phyloP scores from a whole-genome alignment of 1,284 basidiomycete genomes.

The Heliocybe sulcata region DNA sequence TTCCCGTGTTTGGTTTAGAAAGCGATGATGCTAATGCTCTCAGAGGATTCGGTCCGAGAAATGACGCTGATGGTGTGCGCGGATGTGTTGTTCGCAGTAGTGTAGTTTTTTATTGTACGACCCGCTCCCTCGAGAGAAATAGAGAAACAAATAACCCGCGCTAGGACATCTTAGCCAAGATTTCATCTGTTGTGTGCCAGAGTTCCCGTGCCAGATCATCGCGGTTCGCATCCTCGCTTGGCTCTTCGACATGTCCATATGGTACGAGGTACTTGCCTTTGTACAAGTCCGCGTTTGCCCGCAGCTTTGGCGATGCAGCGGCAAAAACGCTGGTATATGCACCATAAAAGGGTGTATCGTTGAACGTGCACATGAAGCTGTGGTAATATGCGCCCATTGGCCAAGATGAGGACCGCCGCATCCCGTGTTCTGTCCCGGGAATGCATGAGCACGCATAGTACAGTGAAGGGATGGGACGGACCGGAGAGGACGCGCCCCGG shows the following conservation, averaged over 20 bases:
- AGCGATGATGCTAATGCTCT: neutral
- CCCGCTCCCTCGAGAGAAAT: neutral
- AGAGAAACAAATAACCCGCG: constrained; percentile 4
- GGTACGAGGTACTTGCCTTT: constrained; percentile 32
- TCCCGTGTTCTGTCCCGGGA: neutral
- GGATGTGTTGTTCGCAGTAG: neutral
- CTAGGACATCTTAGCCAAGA: constrained; percentile 15
- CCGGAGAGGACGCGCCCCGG: neutral
- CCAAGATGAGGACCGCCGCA: neutral
- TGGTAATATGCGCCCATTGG: neutral
- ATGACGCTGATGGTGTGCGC: neutral
- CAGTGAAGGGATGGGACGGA: neutral
- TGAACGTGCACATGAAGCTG: neutral
- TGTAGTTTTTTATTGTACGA: neutral
- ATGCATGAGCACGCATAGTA: neutral
- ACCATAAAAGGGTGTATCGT: neutral
- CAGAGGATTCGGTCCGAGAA: no score
- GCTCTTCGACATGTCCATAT: constrained; percentile 21
- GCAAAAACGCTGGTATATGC: neutral
- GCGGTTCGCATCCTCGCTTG: constrained; percentile 20
- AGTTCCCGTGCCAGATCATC: constrained; percentile 33
- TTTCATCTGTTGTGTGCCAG: constrained; percentile 33
- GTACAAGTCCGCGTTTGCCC: neutral
- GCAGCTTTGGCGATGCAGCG: neutral
- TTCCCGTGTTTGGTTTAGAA: neutral